These are phyloP conservation scores for Kodamaea arcana DNA, from an alignment of 1,139 yeast genomes.

Conservation along the genomic window DNA sequence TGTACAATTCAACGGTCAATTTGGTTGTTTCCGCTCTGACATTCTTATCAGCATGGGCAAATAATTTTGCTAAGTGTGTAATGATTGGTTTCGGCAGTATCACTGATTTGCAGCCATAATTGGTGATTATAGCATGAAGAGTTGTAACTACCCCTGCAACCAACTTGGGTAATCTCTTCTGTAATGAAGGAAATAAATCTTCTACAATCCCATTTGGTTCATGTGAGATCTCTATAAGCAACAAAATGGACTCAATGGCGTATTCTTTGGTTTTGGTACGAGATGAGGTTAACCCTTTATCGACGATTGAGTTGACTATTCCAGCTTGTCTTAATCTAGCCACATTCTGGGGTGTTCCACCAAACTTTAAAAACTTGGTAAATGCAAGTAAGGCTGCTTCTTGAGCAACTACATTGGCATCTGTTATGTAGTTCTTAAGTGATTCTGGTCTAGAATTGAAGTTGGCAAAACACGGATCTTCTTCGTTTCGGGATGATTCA, in stretches of 20 bases:
- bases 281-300: constrained; percentile 73
- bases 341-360: constrained; percentile 43
- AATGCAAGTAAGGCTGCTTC: constrained; percentile 70
- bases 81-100: constrained; percentile 55
- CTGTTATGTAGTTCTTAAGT: constrained; percentile 59
- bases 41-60: constrained; percentile 81
- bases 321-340: constrained; percentile 33
- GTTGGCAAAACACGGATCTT: constrained; percentile 49
- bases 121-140: constrained; percentile 50
- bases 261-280: constrained; percentile 72
- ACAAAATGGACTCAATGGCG: constrained; percentile 57
- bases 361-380: constrained; percentile 54
- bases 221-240: constrained; percentile 59
- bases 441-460: constrained; percentile 48
- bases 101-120: constrained; percentile 70
- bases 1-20: constrained; percentile 65
- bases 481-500: constrained; percentile 49
- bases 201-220: constrained; percentile 66
- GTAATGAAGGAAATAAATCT: constrained; percentile 57
- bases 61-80: constrained; percentile 60
- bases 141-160: constrained; percentile 66
- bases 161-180: constrained; percentile 71
- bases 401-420: constrained; percentile 88
- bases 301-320: constrained; percentile 60
- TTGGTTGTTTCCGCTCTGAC: constrained; percentile 79